A percentile compares a stretch with the other conserved stretches of the same genome.
Evolutionary conservation across 257 asterid species (phyloP).

Genomic region (Petunia axillaris): DNA sequence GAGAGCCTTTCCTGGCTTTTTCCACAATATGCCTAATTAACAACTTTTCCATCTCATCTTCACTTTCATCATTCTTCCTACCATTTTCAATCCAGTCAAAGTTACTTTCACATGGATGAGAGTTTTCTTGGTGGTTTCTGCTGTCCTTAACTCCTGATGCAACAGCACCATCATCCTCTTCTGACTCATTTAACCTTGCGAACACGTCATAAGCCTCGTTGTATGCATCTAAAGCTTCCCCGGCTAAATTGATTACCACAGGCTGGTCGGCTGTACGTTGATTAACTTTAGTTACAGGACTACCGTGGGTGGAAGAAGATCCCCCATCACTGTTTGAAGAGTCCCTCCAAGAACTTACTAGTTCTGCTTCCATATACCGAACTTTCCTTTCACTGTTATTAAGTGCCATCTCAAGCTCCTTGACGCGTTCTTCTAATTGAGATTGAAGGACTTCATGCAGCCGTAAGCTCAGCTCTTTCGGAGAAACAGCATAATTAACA

Average conservation of each 20-base stretch:
- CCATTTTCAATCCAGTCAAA: conserved; percentile 31
- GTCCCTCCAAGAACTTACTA: conserved; percentile 36
- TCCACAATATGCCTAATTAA: conserved; percentile 80
- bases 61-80: conserved; percentile 36
- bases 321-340: conserved; percentile 38
- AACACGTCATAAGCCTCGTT: conserved; percentile 61
- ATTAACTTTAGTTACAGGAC: conserved; percentile 41
- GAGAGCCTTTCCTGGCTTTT: conserved; percentile 86
- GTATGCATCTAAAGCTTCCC: conserved; percentile 65
- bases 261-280: conserved; percentile 49
- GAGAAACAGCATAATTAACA: conserved; percentile 67
- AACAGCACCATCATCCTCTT: conserved; percentile 51
- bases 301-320: conserved; percentile 43
- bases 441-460: conserved; percentile 85
- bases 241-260: conserved; percentile 56
- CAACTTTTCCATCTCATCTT: conserved; percentile 80
- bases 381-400: conserved; percentile 60
- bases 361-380: conserved; percentile 43
- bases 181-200: conserved; percentile 52
- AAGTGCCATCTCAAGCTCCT: conserved; percentile 80
- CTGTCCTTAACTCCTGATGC: conserved; percentile 23
- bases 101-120: conserved; percentile 25
- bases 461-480: conserved; percentile 75
- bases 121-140: conserved; percentile 28
- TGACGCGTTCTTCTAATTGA: conserved; percentile 66